A percentile compares a stretch with the other conserved stretches of the same genome.
Evolutionary conservation across 495 filamentous ascomycete species (phyloP).

Genomic region (Aspergillus panamensis): DNA sequence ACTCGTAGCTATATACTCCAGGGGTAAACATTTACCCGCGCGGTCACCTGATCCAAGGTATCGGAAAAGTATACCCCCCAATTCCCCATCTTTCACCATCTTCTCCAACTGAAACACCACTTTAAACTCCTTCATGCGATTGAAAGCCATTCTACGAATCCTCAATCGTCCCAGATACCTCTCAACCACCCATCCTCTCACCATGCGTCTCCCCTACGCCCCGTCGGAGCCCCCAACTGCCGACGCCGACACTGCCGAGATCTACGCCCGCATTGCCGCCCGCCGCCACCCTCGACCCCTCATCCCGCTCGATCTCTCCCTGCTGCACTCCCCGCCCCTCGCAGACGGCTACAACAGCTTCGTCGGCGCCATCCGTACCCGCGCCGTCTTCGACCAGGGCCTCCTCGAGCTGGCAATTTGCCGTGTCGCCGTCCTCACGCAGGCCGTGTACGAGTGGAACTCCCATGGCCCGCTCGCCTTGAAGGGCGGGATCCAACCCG

Average conservation of each 20-base stretch:
- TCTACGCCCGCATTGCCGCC: conserved; percentile 56
- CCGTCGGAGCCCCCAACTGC: conserved; percentile 42
- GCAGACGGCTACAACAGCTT: conserved; percentile 77
- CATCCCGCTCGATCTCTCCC: conserved; percentile 63
- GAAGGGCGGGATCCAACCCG: conserved; percentile 36
- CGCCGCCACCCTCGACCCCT: conserved; percentile 61
- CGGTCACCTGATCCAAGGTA: conserved; percentile 1
- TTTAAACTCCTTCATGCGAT: background rate
- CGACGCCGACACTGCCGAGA: conserved; percentile 38
- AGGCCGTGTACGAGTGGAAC: conserved; percentile 75
- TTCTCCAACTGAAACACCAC: background rate
- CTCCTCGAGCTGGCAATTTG: conserved; percentile 34
- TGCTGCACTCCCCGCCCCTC: conserved; percentile 65
- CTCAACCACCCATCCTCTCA: conserved; percentile 16
- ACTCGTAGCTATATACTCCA: no score
- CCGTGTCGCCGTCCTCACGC: conserved; percentile 69
- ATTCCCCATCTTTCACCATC: background rate
- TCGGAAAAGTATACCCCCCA: conserved; percentile 1
- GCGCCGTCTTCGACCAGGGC: conserved; percentile 62
- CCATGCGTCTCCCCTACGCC: conserved; percentile 67
- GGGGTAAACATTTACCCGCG: conserved; percentile 2
- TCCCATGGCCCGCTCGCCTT: conserved; percentile 67
- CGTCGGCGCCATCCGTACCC: conserved; percentile 62
- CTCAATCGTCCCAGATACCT: background rate
- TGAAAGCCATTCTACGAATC: background rate